phyloP scores from a whole-genome alignment of 1,139 yeast genomes.

The Geotrichum aggregatum region DNA sequence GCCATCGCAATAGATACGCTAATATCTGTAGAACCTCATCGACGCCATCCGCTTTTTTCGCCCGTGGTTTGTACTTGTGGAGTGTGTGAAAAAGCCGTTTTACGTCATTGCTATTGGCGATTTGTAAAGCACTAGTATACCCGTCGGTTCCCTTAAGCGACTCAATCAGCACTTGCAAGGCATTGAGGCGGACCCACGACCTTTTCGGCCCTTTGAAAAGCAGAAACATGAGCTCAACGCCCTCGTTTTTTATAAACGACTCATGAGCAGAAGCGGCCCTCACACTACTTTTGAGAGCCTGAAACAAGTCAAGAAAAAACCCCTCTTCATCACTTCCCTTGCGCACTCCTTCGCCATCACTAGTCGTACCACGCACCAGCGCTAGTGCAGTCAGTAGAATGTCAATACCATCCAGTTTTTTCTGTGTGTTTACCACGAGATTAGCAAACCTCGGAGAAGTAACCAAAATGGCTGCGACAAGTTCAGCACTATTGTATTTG shows the following conservation, averaged over 20 bases:
- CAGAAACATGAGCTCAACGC: constrained; percentile 35
- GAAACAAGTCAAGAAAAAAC: constrained; percentile 30
- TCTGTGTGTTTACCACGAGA: neutral
- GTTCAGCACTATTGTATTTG: constrained; percentile 30
- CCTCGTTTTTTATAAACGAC: constrained; percentile 34
- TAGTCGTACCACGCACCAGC: constrained; percentile 22
- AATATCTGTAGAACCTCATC: constrained; percentile 29
- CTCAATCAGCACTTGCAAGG: constrained; percentile 30
- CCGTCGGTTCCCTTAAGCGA: constrained; percentile 26
- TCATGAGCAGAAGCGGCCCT: constrained; percentile 25
- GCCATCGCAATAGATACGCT: constrained; percentile 32
- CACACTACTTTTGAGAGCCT: constrained; percentile 27
- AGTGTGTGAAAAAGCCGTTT: constrained; percentile 27
- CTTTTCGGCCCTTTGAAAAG: constrained; percentile 21
- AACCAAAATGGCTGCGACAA: constrained; percentile 27
- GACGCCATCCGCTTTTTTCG: constrained; percentile 7
- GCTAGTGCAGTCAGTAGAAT: constrained; percentile 25
- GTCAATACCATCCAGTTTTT: constrained; percentile 23
- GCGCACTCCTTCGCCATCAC: neutral
- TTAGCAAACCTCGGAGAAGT: neutral
- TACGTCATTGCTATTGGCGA: constrained; percentile 35
- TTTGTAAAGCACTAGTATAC: constrained; percentile 24
- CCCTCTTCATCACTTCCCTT: constrained; percentile 30
- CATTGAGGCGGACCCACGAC: constrained; percentile 27
- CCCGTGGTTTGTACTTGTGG: constrained; percentile 16